Evolutionary conservation across 1,284 basidiomycete species (phyloP).

Genomic region (Dichomitus squalens): DNA sequence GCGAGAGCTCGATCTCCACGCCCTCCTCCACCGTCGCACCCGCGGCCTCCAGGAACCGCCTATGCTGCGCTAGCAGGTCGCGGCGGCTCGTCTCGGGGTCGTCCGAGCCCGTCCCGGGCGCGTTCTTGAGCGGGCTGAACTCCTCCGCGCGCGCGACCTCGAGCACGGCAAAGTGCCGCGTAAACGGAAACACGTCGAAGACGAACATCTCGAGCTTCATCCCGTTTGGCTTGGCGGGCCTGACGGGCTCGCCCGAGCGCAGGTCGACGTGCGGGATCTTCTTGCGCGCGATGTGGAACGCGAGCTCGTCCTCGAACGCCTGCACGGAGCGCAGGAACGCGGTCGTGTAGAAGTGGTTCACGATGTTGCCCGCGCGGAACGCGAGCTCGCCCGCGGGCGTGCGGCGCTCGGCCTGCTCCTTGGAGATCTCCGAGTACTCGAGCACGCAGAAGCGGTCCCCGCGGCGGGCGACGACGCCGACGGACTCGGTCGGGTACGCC

Average conservation of each 20-base stretch:
- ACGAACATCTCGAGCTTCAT: constrained; percentile 99
- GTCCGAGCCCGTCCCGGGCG: constrained; percentile 92
- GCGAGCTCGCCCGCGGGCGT: constrained; percentile 76
- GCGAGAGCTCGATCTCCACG: constrained; percentile 91
- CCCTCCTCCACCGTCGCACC: constrained; percentile 75
- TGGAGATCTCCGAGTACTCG: constrained; percentile 96
- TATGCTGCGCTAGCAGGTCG: constrained; percentile 92
- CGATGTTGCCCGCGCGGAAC: constrained; percentile 97
- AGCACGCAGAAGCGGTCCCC: constrained; percentile 89
- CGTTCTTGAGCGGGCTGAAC: constrained; percentile 98
- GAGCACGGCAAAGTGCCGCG: constrained; percentile 81
- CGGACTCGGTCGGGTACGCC: constrained; percentile 83
- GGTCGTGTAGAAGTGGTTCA: constrained; percentile 97
- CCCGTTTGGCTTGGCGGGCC: constrained; percentile 91
- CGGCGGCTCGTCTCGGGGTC: constrained; percentile 88
- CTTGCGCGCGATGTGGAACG: constrained; percentile 98
- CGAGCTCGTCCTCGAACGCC: constrained; percentile 86
- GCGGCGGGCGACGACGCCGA: constrained; percentile 90
- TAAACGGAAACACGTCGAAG: constrained; percentile 98
- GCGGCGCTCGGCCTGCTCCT: constrained; percentile 80
- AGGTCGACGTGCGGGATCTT: constrained; percentile 91
- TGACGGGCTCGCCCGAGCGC: constrained; percentile 64
- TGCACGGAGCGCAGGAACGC: constrained; percentile 82
- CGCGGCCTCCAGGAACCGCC: constrained; percentile 78
- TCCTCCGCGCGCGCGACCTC: constrained; percentile 90